Conservation (phyloP, 495 filamentous ascomycete genomes). For the Cudoniella acicularis region DNA sequence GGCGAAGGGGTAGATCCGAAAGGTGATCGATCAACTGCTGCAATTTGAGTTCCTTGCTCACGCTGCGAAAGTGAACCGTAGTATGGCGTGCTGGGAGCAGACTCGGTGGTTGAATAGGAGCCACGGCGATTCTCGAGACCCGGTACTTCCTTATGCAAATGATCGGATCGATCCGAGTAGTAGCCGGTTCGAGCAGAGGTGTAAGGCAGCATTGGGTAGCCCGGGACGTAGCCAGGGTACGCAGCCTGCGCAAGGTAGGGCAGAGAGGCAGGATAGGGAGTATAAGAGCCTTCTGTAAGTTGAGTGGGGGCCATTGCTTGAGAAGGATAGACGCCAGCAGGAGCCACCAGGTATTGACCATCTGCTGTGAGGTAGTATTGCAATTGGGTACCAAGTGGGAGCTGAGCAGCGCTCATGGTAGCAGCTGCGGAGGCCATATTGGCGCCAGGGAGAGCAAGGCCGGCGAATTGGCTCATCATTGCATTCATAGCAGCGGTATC, state of each 20-base stretch:
- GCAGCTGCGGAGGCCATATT: constrained; percentile 27
- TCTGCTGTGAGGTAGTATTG: constrained; percentile 33
- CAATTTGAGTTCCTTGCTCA: constrained; percentile 44
- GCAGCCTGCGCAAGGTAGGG: constrained; percentile 30
- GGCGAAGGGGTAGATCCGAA: constrained; percentile 61
- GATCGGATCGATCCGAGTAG: constrained; percentile 31
- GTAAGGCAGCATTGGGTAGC: constrained; percentile 40
- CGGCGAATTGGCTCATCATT: constrained; percentile 37
- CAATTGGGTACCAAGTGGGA: constrained; percentile 20
- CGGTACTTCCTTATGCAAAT: constrained; percentile 46
- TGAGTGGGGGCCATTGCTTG: constrained; percentile 19
- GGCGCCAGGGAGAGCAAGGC: constrained; percentile 32
- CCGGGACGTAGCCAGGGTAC: constrained; percentile 33
- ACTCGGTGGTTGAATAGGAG: constrained; percentile 69
- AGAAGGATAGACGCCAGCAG: constrained; percentile 25
- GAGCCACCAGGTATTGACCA: constrained; percentile 34
- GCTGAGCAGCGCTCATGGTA: constrained; percentile 22
- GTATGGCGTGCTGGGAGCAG: constrained; percentile 56
- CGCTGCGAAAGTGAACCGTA: constrained; percentile 53
- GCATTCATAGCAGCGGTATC: constrained; percentile 20
- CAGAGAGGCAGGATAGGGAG: constrained; percentile 13
- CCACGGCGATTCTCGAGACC: constrained; percentile 57
- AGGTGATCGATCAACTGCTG: constrained; percentile 58
- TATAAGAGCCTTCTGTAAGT: constrained; percentile 23
- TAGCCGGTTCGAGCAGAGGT: constrained; percentile 39